Evolutionary conservation across 805 yeast genomes (phyloP), one percentile per base, ranked within the genome.

Genomic region (Kregervanrija pseudodelftensis): DNA sequence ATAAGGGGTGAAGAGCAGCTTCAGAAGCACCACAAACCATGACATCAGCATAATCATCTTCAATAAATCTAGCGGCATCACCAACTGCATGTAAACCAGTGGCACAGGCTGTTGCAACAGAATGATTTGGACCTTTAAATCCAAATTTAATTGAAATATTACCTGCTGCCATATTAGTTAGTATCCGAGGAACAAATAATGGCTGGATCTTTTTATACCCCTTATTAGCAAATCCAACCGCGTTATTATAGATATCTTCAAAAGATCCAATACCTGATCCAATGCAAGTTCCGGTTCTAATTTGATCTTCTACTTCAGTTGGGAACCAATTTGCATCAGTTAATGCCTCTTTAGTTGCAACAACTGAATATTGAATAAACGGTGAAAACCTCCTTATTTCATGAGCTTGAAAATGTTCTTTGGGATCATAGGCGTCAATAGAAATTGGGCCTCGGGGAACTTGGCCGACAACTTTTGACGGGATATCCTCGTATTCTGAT

Each of bases 21-120:
- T 93, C 99, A 3, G 95, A 69, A 1, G 96, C 95, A n/a, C 99
- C 99, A 8, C 95, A 93, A 9, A 93, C 72, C 80, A 90, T 85
- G 4, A 83, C 86, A 52, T 89, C 82, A 10, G 91, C 87, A 65
- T 85, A 83, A 4, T 86, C 95, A 45, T 80, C 80, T 48, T 73
- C 67, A 47, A 93, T 86, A 55, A 90, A 82, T 55, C 90, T 77
- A 52, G 72, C 76, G 0, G 96, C 97, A 59, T 93, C 99, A 3
- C 98, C 98, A 40, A 93, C 82, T 0, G 96, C 76, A 58, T 93
- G 95, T 30, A 84, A 76, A 0, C 99, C 99, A 0, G 99, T 89
- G 4, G 99, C 95, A 68, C 99, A 93, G 1, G 99, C 99, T 0
- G 98, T 89, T 2, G 95, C 77, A 0, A 80, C 93, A 0, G 95